Evolutionary conservation across 2,329 filamentous ascomycete genomes (phyloP).

Genomic region (Cercospora berteroae): DNA sequence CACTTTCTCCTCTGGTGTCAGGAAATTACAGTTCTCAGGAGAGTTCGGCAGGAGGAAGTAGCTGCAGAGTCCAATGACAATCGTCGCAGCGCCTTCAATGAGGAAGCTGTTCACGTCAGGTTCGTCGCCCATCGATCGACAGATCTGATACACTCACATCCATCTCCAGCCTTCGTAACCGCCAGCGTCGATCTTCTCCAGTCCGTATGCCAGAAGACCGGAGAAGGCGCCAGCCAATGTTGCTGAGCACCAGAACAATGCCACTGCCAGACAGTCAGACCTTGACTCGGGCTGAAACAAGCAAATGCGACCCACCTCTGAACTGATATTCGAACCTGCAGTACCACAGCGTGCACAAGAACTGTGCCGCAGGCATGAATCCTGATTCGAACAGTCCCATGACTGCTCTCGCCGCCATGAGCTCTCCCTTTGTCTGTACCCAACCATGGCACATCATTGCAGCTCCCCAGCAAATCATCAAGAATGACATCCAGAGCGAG

Average conservation of each 20-base stretch:
- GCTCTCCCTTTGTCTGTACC: constrained; percentile 32
- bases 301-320: constrained; percentile 26
- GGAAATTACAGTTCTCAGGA: constrained; percentile 56
- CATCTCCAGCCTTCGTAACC: constrained; percentile 30
- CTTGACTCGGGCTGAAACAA: background rate
- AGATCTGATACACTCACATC: constrained; percentile 22
- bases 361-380: constrained; percentile 28
- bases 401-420: constrained; percentile 31
- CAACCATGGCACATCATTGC: constrained; percentile 36
- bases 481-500: constrained; percentile 40
- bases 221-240: constrained; percentile 53
- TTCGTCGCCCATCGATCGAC: no score
- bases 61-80: constrained; percentile 44
- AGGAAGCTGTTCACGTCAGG: constrained; percentile 31
- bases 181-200: constrained; percentile 37
- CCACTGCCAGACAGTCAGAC: constrained; percentile 30
- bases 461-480: constrained; percentile 36
- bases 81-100: constrained; percentile 31
- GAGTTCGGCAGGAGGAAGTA: constrained; percentile 59
- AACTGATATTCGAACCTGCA: constrained; percentile 46
- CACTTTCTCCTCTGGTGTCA: constrained; percentile 46
- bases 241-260: constrained; percentile 50
- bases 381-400: constrained; percentile 25
- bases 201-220: constrained; percentile 51
- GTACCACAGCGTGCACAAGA: constrained; percentile 46